Evolutionary conservation across 164 flowering plant genomes (phyloP).

Genomic region (Protea cynaroides): DNA sequence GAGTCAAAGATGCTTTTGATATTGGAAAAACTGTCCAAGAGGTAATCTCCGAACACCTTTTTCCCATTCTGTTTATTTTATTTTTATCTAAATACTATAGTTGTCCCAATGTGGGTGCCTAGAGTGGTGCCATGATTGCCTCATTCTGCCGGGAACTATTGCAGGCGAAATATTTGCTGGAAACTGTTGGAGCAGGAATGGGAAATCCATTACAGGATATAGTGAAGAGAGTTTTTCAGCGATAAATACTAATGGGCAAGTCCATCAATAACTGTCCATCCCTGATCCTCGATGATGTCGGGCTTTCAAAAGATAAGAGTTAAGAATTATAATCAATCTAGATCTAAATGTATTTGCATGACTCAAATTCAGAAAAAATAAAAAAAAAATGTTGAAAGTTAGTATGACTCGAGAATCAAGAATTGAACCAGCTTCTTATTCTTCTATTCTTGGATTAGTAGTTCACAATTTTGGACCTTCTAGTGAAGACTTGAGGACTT

Average conservation of each 20-base stretch:
- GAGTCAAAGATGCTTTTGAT: conserved; percentile 85
- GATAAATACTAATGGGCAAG: conserved; percentile 14
- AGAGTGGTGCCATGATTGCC: not conserved
- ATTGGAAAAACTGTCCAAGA: conserved; percentile 73
- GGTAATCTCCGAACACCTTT: conserved; percentile 28
- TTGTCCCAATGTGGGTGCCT: not conserved
- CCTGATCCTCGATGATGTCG: too few relatives aligned
- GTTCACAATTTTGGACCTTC: too few relatives aligned
- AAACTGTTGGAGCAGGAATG: conserved; percentile 84
- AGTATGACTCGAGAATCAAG: too few relatives aligned
- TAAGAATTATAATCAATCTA: too few relatives aligned
- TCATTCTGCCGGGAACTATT: not conserved
- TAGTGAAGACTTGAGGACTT: too few relatives aligned
- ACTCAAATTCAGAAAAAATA: too few relatives aligned
- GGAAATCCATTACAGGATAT: conserved; percentile 69
- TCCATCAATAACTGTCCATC: not conserved
- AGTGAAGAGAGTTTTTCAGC: conserved; percentile 33
- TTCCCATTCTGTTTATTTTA: not conserved
- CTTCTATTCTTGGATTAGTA: too few relatives aligned
- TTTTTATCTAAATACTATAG: not conserved
- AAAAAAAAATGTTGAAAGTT: too few relatives aligned
- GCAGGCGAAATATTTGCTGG: conserved; percentile 78
- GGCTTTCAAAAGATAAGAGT: too few relatives aligned
- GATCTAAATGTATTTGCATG: too few relatives aligned
- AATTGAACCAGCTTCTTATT: too few relatives aligned